Evolutionary conservation across 495 filamentous ascomycete species (phyloP).

Genomic region (Letharia columbiana): DNA sequence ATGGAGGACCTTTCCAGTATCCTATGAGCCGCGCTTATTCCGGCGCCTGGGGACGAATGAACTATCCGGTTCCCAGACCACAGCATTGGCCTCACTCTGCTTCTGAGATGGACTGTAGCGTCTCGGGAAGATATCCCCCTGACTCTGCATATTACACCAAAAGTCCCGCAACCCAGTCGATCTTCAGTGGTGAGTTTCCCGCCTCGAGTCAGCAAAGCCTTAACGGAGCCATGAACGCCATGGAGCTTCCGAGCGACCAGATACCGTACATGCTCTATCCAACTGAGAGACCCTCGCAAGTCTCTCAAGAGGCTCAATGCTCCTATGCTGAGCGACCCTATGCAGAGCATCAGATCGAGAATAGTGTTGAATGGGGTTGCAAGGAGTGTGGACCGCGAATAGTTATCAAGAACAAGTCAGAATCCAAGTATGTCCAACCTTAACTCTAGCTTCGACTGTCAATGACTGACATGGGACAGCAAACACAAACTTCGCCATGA

Average conservation of each 20-base stretch:
- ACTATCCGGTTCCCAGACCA: neutral
- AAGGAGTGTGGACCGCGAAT: neutral
- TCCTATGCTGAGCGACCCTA: neutral
- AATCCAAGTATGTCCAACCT: constrained; percentile 29
- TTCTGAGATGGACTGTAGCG: constrained; percentile 51
- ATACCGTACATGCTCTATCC: constrained; percentile 19
- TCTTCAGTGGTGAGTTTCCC: constrained; percentile 33
- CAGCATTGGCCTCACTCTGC: constrained; percentile 10
- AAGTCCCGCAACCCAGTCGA: constrained; percentile 41
- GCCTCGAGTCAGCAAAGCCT: constrained; percentile 34
- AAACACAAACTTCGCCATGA: constrained; percentile 75
- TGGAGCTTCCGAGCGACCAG: constrained; percentile 10
- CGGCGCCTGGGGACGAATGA: neutral
- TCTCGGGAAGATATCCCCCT: constrained; percentile 39
- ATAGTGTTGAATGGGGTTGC: constrained; percentile 7
- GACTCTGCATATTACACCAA: constrained; percentile 60
- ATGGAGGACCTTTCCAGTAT: constrained; percentile 5
- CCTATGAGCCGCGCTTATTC: neutral
- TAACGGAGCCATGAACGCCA: constrained; percentile 26
- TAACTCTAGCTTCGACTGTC: constrained; percentile 3
- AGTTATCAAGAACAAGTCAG: constrained; percentile 23
- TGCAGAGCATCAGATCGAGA: constrained; percentile 14
- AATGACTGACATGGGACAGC: constrained; percentile 35
- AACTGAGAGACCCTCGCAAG: neutral
- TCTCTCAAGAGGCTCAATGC: constrained; percentile 20